Base-by-base conservation (phyloP, 257 asterid species). In the Salvia miltiorrhiza region DNA sequence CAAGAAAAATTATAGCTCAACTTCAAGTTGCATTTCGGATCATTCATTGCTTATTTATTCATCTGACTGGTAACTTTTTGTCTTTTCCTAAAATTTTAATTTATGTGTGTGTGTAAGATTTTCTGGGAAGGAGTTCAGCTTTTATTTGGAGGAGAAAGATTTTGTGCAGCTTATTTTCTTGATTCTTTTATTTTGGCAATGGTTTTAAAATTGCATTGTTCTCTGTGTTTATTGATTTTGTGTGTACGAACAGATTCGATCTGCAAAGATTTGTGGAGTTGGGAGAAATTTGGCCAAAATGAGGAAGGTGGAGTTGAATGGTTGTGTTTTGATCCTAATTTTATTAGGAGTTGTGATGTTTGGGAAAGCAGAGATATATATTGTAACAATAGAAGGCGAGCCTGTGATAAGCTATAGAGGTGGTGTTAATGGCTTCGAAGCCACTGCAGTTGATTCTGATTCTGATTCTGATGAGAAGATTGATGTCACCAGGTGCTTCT, bases 381-480 rank as follows among this genome's bases (percentile, higher is more conserved):
- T 94, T 9, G 96, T 89, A 55, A 91, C 84, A 6, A 53, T 94
- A 65, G 99, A 94, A 80, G 99, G 96, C 44, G 99, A 94, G 79
- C 97, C 99, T 21, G 97, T 94, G 52, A 76, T 89, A 73, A 91
- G 96, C 79, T 94, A 94, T 65, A 79, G 56, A 71, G 99, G 99
- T 16, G 99, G 95, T 43, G 80, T 87, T 67, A 56, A 67, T 73
- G 99, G 99, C 39, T 94, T 86, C 68, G 99, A 91, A 79, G 97
- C 97, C 55, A 94, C 97, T 76, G 97, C 99, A 20, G 85, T 82
- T 2, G 99, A 94, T 60, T 81, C 88, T 44, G 95, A 94, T 60
- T 81, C 88, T 44, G 95, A 89, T 76, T 86, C 96, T 43, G 97
- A 87, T 71, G 92, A 85, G 79, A 80, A 85, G 80, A 74, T 91